phyloP scores from a whole-genome alignment of 2,329 filamentous ascomycete species.

The Pseudogymnoascus sp. region DNA sequence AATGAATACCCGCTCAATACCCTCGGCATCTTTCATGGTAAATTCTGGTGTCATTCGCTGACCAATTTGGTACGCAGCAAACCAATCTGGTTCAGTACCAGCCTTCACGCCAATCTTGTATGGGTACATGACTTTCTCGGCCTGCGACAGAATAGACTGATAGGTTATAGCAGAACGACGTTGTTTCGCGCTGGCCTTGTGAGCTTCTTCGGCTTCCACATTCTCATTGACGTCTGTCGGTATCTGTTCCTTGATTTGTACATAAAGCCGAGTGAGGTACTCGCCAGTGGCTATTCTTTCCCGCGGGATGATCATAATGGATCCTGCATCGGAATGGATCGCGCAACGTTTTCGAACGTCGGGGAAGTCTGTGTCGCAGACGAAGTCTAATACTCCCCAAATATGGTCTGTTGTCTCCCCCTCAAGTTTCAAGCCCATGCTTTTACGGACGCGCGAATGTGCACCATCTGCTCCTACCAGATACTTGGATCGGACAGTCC shows the following conservation, averaged over 20 bases:
- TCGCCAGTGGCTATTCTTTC: slow-evolving; percentile 36
- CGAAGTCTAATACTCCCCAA: slow-evolving; percentile 50
- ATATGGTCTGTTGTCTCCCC: slow-evolving; percentile 52
- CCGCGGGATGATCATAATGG: slow-evolving; percentile 54
- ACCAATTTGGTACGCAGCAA: slow-evolving; percentile 51
- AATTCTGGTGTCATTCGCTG: slow-evolving; percentile 51
- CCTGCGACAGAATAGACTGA: slow-evolving; percentile 62
- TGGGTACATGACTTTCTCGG: slow-evolving; percentile 51
- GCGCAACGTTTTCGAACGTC: slow-evolving; percentile 53
- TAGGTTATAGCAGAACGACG: slow-evolving; percentile 37
- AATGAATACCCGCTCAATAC: slow-evolving; percentile 43
- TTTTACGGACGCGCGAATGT: slow-evolving; percentile 44
- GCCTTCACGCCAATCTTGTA: slow-evolving; percentile 55
- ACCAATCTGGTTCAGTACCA: slow-evolving; percentile 62
- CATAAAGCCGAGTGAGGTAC: slow-evolving; percentile 54
- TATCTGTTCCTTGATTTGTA: slow-evolving; percentile 43
- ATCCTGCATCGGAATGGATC: slow-evolving; percentile 48
- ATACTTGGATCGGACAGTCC: slow-evolving; percentile 52
- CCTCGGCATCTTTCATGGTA: slow-evolving; percentile 18
- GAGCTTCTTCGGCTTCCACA: slow-evolving; percentile 22
- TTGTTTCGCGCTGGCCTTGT: slow-evolving; percentile 26
- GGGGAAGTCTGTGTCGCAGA: slow-evolving; percentile 40
- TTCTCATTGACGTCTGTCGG: slow-evolving; percentile 29
- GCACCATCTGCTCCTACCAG: slow-evolving; percentile 56
- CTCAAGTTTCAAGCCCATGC: slow-evolving; percentile 48